Conservation (phyloP, 208 protist genomes). For the Polymyxa betae region DNA sequence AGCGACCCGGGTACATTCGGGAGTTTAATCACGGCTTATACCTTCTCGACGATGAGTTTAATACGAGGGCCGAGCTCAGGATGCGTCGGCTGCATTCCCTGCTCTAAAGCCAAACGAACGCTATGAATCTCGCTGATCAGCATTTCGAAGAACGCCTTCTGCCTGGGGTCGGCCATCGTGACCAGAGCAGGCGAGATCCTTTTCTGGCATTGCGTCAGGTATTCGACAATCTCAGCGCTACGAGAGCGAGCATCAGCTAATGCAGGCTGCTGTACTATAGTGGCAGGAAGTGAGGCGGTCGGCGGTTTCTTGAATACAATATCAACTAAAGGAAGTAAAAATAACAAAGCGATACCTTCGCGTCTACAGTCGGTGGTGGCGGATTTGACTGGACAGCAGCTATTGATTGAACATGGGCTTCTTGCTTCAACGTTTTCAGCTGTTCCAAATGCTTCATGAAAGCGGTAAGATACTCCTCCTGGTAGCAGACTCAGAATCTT, state of each 20-base stretch:
- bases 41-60: constrained; percentile 48
- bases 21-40: not conserved
- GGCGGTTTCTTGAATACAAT: not conserved
- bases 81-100: not conserved
- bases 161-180: not conserved
- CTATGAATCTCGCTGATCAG: not conserved
- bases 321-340: not conserved
- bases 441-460: constrained; percentile 34
- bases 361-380: not conserved
- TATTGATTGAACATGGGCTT: constrained; percentile 12
- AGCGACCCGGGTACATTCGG: not conserved
- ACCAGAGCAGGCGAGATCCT: constrained; percentile 37
- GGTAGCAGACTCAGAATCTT: no score
- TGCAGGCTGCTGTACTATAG: not conserved
- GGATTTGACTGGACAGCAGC: not conserved
- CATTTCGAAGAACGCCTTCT: constrained; percentile 29
- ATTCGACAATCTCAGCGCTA: constrained; percentile 6
- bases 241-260: not conserved
- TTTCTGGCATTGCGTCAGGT: constrained; percentile 44
- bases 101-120: constrained; percentile 1
- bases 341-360: no score
- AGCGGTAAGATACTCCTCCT: constrained; percentile 47
- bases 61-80: constrained; percentile 24
- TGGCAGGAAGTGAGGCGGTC: not conserved
- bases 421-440: constrained; percentile 43